Conservation (phyloP, 2,329 filamentous ascomycete genomes). For the Xylaria multiplex region DNA sequence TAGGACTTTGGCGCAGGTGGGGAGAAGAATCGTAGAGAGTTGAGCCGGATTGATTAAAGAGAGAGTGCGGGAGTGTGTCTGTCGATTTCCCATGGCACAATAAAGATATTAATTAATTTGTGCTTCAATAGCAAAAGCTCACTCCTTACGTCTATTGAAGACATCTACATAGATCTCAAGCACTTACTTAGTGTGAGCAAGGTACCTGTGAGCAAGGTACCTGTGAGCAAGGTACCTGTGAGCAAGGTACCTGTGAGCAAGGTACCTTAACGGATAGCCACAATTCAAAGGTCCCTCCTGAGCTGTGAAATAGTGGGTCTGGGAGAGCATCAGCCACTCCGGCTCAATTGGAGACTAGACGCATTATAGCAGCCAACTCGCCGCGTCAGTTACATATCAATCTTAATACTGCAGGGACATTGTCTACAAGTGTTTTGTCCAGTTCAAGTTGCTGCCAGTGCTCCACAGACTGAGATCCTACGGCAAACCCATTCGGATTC, state of each 20-base stretch:
- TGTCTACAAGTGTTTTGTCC: slow-evolving; percentile 2
- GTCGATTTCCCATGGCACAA: too few relatives aligned
- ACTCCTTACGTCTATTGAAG: too few relatives aligned
- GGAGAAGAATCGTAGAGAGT: not conserved
- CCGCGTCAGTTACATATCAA: slow-evolving; percentile 8
- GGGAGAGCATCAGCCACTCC: slow-evolving; percentile 8
- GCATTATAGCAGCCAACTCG: not conserved
- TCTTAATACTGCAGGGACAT: slow-evolving; percentile 1
- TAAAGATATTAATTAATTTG: too few relatives aligned
- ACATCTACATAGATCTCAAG: too few relatives aligned
- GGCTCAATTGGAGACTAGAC: not conserved
- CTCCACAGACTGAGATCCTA: slow-evolving; percentile 34
- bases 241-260: too few relatives aligned
- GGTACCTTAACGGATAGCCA: not conserved
- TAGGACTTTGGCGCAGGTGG: not conserved
- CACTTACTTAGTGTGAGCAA: too few relatives aligned
- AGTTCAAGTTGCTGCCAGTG: slow-evolving; percentile 18
- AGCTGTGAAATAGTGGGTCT: not conserved
- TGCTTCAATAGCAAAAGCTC: too few relatives aligned
- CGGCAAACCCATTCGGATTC: slow-evolving; percentile 20
- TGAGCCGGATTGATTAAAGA: not conserved
- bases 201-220: too few relatives aligned
- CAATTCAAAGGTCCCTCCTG: not conserved
- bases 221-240: too few relatives aligned
- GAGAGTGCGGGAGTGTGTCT: not conserved